Evolutionary conservation across 192 early-diverging fungal genomes (phyloP).

Genomic region (Linnemannia zychae): DNA sequence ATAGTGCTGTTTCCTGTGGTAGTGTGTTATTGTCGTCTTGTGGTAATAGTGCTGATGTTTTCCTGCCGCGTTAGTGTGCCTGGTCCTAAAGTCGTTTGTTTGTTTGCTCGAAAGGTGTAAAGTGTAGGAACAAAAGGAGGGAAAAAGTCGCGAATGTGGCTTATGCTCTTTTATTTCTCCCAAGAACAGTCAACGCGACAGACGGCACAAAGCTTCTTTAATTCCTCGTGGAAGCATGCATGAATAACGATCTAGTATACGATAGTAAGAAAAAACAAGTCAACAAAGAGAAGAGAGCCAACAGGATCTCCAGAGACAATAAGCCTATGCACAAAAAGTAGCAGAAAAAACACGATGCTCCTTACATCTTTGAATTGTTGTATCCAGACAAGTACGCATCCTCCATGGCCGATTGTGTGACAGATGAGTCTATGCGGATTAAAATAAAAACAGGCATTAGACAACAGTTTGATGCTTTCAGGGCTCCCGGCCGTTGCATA

Average conservation of each 20-base stretch:
- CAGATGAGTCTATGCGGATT: constrained; percentile 61
- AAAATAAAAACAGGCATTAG: not conserved
- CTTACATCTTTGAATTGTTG: constrained; percentile 67
- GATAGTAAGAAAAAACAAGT: too few species aligned
- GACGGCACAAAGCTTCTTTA: not conserved
- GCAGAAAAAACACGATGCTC: not conserved
- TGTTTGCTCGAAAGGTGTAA: not conserved
- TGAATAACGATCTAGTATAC: constrained; percentile 26
- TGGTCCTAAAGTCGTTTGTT: not conserved
- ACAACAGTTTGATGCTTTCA: too few species aligned
- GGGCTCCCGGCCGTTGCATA: too few species aligned
- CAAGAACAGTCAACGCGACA: not conserved
- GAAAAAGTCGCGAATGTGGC: not conserved
- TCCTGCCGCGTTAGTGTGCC: not conserved
- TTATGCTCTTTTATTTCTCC: not conserved
- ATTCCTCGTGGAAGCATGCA: constrained; percentile 25
- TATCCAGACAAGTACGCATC: constrained; percentile 67
- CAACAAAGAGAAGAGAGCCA: not conserved
- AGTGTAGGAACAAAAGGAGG: not conserved
- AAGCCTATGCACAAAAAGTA: not conserved
- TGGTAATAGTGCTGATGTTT: not conserved
- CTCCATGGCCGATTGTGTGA: constrained; percentile 68
- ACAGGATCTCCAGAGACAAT: not conserved
- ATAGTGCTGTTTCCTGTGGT: not conserved
- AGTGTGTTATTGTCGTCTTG: not conserved